phyloP scores from a whole-genome alignment of 2,329 filamentous ascomycete species.

The Clathrospora elynae region DNA sequence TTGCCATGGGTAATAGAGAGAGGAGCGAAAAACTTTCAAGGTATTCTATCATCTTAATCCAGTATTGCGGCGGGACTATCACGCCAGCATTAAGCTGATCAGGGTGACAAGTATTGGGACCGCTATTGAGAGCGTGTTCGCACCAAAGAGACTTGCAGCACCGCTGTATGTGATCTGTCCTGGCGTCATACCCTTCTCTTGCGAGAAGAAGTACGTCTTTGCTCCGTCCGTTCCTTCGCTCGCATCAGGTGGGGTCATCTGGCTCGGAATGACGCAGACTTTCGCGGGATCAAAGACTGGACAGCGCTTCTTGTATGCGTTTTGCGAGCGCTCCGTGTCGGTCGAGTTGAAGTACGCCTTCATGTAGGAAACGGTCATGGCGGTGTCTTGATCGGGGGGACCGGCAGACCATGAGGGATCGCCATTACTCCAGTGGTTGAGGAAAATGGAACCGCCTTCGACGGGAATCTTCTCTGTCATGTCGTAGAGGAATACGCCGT shows the following conservation, averaged over 20 bases:
- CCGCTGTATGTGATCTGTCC: constrained; percentile 37
- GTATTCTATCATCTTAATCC: constrained; percentile 13
- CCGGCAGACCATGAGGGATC: constrained; percentile 73
- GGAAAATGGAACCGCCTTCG: constrained; percentile 66
- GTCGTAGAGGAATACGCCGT: constrained; percentile 61
- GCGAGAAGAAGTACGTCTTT: constrained; percentile 47
- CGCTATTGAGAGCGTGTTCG: constrained; percentile 25
- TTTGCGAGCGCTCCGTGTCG: constrained; percentile 32
- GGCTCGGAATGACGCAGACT: constrained; percentile 44
- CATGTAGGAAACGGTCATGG: constrained; percentile 69
- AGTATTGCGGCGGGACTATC: constrained; percentile 20
- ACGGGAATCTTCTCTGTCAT: constrained; percentile 65
- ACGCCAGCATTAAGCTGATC: constrained; percentile 33
- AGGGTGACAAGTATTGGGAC: constrained; percentile 33
- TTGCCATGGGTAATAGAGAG: not conserved
- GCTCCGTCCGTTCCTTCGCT: constrained; percentile 31
- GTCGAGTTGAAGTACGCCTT: constrained; percentile 83
- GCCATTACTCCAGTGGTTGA: constrained; percentile 81
- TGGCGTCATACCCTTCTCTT: constrained; percentile 31
- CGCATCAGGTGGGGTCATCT: constrained; percentile 37
- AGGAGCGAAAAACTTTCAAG: not conserved
- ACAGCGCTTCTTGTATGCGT: constrained; percentile 41
- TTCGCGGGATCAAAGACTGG: constrained; percentile 33
- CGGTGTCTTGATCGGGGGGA: constrained; percentile 66
- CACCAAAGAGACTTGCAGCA: constrained; percentile 26